Evolutionary conservation across 2,329 filamentous ascomycete genomes (phyloP), one percentile per base, ranked within the genome.

Genomic region (Chaetothyriales sp.): DNA sequence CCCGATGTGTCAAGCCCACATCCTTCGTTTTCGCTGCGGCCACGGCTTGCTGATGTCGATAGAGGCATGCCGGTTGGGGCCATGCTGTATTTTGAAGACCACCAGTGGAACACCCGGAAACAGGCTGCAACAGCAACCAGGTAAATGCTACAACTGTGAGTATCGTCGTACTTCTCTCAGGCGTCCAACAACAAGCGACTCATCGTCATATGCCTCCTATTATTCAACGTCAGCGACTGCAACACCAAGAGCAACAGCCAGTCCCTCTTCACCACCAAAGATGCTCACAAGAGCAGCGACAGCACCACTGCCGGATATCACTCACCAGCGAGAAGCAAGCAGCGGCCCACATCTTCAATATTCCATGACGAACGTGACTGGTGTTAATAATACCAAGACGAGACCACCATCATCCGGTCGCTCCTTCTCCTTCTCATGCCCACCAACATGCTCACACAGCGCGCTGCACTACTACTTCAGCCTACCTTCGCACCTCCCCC

Each of bases 121-220:
- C 18, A 56, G 53, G 44, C 54, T 60, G 5, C 58, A 57, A 25
- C 58, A 59, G 50, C 58, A 60, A 48, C 58, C 58, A 9, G 57
- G 55, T 47, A 57, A 56, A 54, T 60, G 58, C 51, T 60, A 56
- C 52, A 60, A 58, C 36, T 60, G 58, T 50, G 55, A 60, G 47
- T 54, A 53, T 19, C 47, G 48, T 42, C 42, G 48, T 25, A 48
- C 47, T 19, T 54, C 50, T 8, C 28, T 50, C 10, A 51, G 47
- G 48, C 18, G 45, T 10, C 45, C 45, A 18, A 18, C 26, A 3
- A 25, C 45, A 18, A 25, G 45, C 22, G 18, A 19, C 19, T 43
- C 52, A 12, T 51, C 51, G 15, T 51, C 51, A 8, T 46, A 46
- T 5, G 26, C 25, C 3, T 47, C 22, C 22, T 49, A 26, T 25